Evolutionary conservation across 179 eudicot species (phyloP), one percentile per base, ranked within the genome.

Genomic region (Kewa caespitosa): DNA sequence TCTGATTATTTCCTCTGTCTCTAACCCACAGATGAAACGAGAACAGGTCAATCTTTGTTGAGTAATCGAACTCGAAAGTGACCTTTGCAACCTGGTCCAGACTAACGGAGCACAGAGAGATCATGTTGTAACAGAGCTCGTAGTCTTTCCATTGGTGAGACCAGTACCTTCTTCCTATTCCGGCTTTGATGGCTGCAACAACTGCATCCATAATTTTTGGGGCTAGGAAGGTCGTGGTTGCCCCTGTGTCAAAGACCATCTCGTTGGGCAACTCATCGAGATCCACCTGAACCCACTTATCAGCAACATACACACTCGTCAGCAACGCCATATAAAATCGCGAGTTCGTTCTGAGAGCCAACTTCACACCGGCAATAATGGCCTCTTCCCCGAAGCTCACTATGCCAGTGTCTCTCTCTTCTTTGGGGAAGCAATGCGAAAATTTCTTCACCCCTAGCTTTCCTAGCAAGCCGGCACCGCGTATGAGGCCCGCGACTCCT

Each of bases 71-170:
- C 63, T 70, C 63, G 0, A 70, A 70, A 50, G 74, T 70, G 33
- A 70, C 20, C 43, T 70, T 70, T 1, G 74, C 74, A 34, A 70
- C 63, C 42, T 50, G 42, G 17, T 70, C 74, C 63, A 70, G 20
- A 12, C n/a, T 70, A 50, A 70, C n/a, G 23, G 43, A 50, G n/a
- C 30, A 10, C 9, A 70, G 8, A 13, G 37, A 27, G 31, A 36
- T 33, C 32, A 54, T 10, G 31, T 70, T 33, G 14, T 70, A 70
- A 33, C 74, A 70, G 52, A 70, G 74, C 63, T 70, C 74, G 2
- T 2, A 23, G 25, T 12, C 33, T 7, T 8, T 59, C 32, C 9
- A 50, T 4, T 22, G 23, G 10, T 13, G 63, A 50, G 73, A 31
- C n/a, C n/a, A 10, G 43, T 33, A 48, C 74, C 34, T 52, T 33